phyloP scores from a whole-genome alignment of 1,139 yeast species.

The Pichia sp. region DNA sequence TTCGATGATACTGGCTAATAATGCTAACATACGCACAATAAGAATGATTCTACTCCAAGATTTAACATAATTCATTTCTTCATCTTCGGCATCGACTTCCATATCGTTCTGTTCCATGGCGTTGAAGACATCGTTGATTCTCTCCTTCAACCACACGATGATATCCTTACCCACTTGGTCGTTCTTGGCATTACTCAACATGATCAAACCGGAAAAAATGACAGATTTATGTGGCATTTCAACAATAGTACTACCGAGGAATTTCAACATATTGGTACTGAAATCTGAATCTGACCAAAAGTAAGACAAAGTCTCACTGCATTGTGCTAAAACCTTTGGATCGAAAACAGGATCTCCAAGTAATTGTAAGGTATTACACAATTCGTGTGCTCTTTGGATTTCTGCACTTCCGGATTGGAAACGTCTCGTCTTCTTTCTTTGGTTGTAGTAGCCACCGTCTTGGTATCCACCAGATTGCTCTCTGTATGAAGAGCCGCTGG shows the following conservation, averaged over 20 bases:
- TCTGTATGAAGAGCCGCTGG: not conserved
- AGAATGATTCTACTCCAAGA: conserved; percentile 74
- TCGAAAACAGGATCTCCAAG: conserved; percentile 53
- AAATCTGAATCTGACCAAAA: conserved; percentile 49
- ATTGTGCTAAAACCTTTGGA: conserved; percentile 10
- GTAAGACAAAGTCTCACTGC: conserved; percentile 16
- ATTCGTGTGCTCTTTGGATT: conserved; percentile 24
- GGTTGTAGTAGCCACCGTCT: conserved; percentile 7
- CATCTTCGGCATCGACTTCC: conserved; percentile 14
- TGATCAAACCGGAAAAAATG: conserved; percentile 66
- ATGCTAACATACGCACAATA: conserved; percentile 65
- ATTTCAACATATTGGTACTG: conserved; percentile 40
- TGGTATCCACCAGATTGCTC: conserved; percentile 4
- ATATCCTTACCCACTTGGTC: conserved; percentile 52
- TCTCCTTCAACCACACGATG: conserved; percentile 34
- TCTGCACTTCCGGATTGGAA: conserved; percentile 15
- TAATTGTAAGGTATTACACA: conserved; percentile 50
- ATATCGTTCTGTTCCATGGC: conserved; percentile 55
- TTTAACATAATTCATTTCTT: conserved; percentile 44
- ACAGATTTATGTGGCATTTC: conserved; percentile 93
- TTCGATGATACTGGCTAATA: conserved; percentile 55
- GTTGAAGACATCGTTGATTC: conserved; percentile 68
- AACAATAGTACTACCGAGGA: conserved; percentile 64
- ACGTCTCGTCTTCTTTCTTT: conserved; percentile 12
- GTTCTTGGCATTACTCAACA: conserved; percentile 66